Evolutionary conservation across 352 stramenopile species (phyloP).

Genomic region (Pilasporangium apinafurcum): DNA sequence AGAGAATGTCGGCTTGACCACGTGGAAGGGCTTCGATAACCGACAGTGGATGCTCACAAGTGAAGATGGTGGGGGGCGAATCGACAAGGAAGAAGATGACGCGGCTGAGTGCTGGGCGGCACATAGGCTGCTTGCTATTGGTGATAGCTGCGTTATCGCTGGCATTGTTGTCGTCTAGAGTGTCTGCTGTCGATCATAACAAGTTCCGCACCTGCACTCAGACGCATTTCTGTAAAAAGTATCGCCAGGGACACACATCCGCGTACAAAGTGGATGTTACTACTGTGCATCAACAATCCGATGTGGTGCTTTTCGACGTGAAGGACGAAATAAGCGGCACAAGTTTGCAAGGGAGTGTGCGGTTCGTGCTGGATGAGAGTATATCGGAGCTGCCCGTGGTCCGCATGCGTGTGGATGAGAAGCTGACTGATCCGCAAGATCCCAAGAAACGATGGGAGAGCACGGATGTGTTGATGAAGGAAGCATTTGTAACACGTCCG

Average conservation of each 20-base stretch:
- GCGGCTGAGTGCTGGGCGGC: not conserved
- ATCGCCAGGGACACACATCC: conserved; percentile 28
- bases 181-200: conserved; percentile 88
- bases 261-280: conserved; percentile 22
- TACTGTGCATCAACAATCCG: conserved; percentile 17
- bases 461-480: conserved; percentile 28
- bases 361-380: conserved; percentile 40
- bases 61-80: no score
- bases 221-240: conserved; percentile 95
- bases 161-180: not conserved
- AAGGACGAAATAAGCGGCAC: conserved; percentile 14
- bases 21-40: no score
- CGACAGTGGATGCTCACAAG: no score
- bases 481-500: conserved; percentile 21
- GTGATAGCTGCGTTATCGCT: not conserved
- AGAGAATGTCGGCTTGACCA: no score
- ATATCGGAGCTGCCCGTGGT: conserved; percentile 32
- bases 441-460: conserved; percentile 55
- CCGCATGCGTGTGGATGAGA: conserved; percentile 50
- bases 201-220: conserved; percentile 98
- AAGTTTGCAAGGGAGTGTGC: conserved; percentile 32
- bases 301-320: conserved; percentile 45
- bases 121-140: not conserved
- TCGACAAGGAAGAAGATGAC: conserved; percentile 1
- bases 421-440: conserved; percentile 40